phyloP scores from a whole-genome alignment of 2,329 filamentous ascomycete genomes.

The Chaetomiaceae sp. region DNA sequence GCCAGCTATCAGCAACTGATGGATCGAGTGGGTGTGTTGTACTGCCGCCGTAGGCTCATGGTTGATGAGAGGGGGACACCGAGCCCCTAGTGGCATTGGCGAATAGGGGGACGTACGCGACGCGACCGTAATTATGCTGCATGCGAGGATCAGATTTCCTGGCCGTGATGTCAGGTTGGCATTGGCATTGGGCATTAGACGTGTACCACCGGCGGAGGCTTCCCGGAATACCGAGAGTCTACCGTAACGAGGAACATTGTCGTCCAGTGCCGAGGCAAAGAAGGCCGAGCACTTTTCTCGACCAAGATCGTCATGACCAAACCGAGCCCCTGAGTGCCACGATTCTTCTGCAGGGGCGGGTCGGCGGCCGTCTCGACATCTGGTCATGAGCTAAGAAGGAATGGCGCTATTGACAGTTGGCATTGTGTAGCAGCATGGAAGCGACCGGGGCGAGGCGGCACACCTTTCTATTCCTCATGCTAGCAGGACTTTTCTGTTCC shows the following conservation, averaged over 20 bases:
- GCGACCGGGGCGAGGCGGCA: slow-evolving; percentile 2
- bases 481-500: neutral
- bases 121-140: slow-evolving; percentile 1
- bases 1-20: neutral
- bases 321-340: slow-evolving; percentile 9
- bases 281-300: neutral
- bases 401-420: slow-evolving; percentile 12
- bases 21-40: slow-evolving; percentile 11
- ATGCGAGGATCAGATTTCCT: slow-evolving; percentile 1
- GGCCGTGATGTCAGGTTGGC: neutral
- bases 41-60: slow-evolving; percentile 1
- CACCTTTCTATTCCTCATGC: slow-evolving; percentile 13
- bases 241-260: neutral
- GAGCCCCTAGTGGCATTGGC: neutral
- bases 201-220: slow-evolving; percentile 3
- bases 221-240: neutral
- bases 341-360: slow-evolving; percentile 10
- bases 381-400: neutral
- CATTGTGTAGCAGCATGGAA: slow-evolving; percentile 12
- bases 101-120: slow-evolving; percentile 7
- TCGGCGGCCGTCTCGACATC: neutral
- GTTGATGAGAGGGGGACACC: neutral
- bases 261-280: neutral
- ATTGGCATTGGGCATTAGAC: neutral
- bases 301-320: neutral